Conservation (phyloP, 164 flowering plant species). For the Annona cherimola region DNA sequence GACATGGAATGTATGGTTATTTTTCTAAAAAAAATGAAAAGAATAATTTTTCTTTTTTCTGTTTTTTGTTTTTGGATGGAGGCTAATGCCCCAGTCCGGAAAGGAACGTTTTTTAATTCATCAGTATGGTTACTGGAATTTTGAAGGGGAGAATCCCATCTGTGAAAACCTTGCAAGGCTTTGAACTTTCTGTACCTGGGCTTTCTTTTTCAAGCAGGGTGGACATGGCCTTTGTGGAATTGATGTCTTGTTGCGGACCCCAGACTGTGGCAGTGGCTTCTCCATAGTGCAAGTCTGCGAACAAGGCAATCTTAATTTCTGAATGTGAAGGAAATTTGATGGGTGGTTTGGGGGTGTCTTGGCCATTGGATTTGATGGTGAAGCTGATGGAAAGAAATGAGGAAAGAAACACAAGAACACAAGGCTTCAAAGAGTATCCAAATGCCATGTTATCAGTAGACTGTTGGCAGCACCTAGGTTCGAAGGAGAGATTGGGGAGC, state of each 20-base stretch:
- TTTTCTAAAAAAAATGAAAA: too few relatives aligned
- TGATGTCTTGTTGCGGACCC: conserved; percentile 72
- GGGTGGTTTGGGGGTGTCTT: not conserved
- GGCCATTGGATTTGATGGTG: not conserved
- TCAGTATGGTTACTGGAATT: too few relatives aligned
- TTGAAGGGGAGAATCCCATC: conserved; percentile 8
- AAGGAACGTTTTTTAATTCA: too few relatives aligned
- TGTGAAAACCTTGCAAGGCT: not conserved
- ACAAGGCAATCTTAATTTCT: conserved; percentile 57
- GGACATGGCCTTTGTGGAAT: conserved; percentile 58
- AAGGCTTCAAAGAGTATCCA: not conserved
- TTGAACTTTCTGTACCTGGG: conserved; percentile 42
- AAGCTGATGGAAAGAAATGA: conserved; percentile 4
- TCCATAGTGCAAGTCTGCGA: conserved; percentile 83
- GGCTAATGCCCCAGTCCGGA: too few relatives aligned
- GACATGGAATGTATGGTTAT: too few relatives aligned
- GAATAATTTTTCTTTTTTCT: too few relatives aligned
- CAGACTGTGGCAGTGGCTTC: conserved; percentile 75
- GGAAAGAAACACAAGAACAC: not conserved
- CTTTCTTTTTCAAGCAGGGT: conserved; percentile 52
- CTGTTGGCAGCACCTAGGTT: too few relatives aligned
- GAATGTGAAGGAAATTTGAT: conserved; percentile 24
- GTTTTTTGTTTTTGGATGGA: too few relatives aligned
- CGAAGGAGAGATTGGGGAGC: too few relatives aligned
- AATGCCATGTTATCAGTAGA: not conserved